A percentile compares a stretch with the other conserved stretches of the same genome.
Evolutionary conservation across 345 rosid genomes (phyloP).

Genomic region (Ailanthus altissimus): DNA sequence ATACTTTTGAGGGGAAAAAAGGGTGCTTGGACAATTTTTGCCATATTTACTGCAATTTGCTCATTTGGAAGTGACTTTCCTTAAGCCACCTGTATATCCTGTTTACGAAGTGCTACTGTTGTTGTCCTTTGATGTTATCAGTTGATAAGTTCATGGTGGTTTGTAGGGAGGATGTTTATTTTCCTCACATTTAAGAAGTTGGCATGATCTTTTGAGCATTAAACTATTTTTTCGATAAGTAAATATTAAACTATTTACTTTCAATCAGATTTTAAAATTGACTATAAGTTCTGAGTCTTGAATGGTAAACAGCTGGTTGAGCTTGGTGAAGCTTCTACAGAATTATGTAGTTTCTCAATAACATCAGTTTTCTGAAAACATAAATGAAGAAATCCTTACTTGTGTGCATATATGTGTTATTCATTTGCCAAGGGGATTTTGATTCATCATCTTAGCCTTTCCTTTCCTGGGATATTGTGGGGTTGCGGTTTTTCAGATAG

Average conservation of each 20-base stretch:
- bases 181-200: background rate
- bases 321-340: conserved; percentile 7
- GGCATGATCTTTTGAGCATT: background rate
- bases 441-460: background rate
- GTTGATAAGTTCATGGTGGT: background rate
- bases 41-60: background rate
- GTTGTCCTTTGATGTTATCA: background rate
- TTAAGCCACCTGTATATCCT: background rate
- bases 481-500: conserved; percentile 40
- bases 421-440: background rate
- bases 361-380: background rate
- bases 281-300: background rate
- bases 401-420: background rate
- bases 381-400: background rate
- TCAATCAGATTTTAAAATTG: background rate
- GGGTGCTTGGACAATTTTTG: background rate
- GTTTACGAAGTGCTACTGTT: background rate
- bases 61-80: background rate
- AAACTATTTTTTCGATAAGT: no score
- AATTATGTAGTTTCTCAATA: background rate
- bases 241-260: background rate
- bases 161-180: background rate
- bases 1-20: background rate
- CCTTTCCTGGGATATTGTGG: conserved; percentile 1
- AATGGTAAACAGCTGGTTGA: background rate